phyloP scores from a whole-genome alignment of 805 yeast genomes.

The Barnettozyma siamensis region DNA sequence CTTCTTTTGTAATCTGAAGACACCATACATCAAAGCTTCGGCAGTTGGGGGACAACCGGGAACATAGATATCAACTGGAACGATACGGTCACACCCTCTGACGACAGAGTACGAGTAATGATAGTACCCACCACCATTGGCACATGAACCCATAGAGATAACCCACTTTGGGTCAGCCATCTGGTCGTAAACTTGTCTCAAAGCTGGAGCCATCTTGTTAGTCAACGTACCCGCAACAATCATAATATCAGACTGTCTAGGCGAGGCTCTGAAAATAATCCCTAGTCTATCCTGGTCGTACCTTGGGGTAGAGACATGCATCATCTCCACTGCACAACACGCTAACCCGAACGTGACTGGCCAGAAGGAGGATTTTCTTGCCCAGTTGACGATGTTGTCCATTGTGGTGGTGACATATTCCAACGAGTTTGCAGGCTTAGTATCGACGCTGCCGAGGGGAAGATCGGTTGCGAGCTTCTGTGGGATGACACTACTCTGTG shows the following conservation, averaged over 20 bases:
- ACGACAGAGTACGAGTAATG: constrained; percentile 87
- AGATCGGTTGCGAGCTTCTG: constrained; percentile 17
- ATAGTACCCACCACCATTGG: constrained; percentile 91
- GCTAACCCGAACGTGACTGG: constrained; percentile 90
- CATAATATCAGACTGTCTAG: constrained; percentile 89
- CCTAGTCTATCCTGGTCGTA: constrained; percentile 91
- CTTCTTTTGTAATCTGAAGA: constrained; percentile 83
- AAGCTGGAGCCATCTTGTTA: constrained; percentile 90
- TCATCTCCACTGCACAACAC: constrained; percentile 93
- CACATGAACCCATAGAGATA: constrained; percentile 90
- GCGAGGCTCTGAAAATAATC: constrained; percentile 89
- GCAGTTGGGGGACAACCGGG: constrained; percentile 94
- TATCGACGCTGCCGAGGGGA: constrained; percentile 18
- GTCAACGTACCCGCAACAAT: constrained; percentile 90
- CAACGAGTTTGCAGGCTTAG: constrained; percentile 48
- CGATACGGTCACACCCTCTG: constrained; percentile 82
- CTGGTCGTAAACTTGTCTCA: constrained; percentile 89
- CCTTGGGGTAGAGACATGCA: constrained; percentile 88
- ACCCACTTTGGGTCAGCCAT: constrained; percentile 96
- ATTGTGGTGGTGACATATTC: constrained; percentile 80
- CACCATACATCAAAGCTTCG: constrained; percentile 88
- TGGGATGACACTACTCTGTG: constrained; percentile 15
- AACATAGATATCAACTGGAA: constrained; percentile 85
- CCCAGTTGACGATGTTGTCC: constrained; percentile 85
- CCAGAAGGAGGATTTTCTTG: constrained; percentile 88